Percentiles rank a stretch among this genome's conserved stretches.
phyloP scores from a whole-genome alignment of 768 basidiomycete species.

The Termitomyces sp. region DNA sequence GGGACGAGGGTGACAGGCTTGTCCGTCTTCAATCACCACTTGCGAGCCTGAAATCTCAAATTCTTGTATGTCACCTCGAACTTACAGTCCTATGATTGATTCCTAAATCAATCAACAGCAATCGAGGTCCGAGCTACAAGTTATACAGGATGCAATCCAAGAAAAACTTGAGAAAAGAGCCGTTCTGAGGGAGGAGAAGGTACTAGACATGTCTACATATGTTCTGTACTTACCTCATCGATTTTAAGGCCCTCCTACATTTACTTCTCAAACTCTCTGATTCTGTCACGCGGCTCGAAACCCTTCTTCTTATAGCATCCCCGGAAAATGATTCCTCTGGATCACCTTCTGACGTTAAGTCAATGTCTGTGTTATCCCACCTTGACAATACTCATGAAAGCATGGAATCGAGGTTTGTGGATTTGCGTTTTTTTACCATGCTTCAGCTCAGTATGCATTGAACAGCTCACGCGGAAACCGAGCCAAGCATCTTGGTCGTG shows the following conservation, averaged over 20 bases:
- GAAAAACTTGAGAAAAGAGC: conserved; percentile 73
- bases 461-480: conserved; percentile 54
- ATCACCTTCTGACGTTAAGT: conserved; percentile 26
- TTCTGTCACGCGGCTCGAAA: conserved; percentile 83
- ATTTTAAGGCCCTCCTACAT: conserved; percentile 67
- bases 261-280: conserved; percentile 91
- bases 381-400: conserved; percentile 39
- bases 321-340: conserved; percentile 36
- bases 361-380: conserved; percentile 27
- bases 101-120: conserved; percentile 29
- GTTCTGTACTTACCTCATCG: conserved; percentile 2
- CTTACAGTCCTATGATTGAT: neutral
- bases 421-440: neutral
- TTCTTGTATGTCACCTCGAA: conserved; percentile 49
- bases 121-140: conserved; percentile 57
- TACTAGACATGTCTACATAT: conserved; percentile 16
- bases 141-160: conserved; percentile 69
- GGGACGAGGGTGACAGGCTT: conserved; percentile 76
- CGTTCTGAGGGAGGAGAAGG: conserved; percentile 83
- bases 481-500: conserved; percentile 76
- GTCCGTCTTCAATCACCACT: conserved; percentile 66
- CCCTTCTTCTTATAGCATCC: conserved; percentile 66
- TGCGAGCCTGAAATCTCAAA: conserved; percentile 50
- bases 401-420: conserved; percentile 16
- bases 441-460: neutral